Base-by-base conservation (phyloP, 116 monocot genomes). In the Zostera marina region DNA sequence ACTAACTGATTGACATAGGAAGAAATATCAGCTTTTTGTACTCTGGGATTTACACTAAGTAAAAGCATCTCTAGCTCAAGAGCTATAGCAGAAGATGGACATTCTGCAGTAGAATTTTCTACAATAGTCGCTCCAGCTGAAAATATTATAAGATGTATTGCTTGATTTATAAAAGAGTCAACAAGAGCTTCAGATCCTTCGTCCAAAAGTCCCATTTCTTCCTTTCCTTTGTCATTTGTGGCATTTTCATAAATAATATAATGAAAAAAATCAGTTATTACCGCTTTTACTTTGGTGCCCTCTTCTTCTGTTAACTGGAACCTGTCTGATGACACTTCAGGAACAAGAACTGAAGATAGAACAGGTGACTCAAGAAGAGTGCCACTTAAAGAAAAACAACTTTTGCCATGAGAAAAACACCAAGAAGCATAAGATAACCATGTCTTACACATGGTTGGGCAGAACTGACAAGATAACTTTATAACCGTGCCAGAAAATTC, bases 341-440 rank as follows among this genome's bases (percentile, higher is more conserved):
- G 59, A 38, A 62, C 39, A 63, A 85, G 84, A 67, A 71, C 49
- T 68, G 88, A 67, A 55, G 79, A 84, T n/a, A 88, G 54, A 47
- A 74, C 70, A 61, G 74, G 82, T 41, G 72, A 58, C 48, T 68
- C 68, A 38, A 79, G 74, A 73, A 61, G 24, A 62, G 66, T 45
- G 59, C 54, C 85, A 48, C 43, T 17, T 45, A 42, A 67, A 61
- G 66, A 62, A 48, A 71, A 57, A 58, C 78, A 88, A 39, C 61
- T 72, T 60, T 45, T 80, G 16, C 82, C 96, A 71, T 85, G 89
- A 67, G 42, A 46, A 69, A 80, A 82, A 72, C 96, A 96, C 96
- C 96, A 96, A 66, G 96, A 82, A 60, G 85, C 85, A 82, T 96
- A 96, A 72, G 82, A 73, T 54, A 89, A 75, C 96, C 96, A 96